These are phyloP conservation scores for Melocanna baccifera DNA, from an alignment of 176 grass and related monocot species.

Conservation along the genomic window DNA sequence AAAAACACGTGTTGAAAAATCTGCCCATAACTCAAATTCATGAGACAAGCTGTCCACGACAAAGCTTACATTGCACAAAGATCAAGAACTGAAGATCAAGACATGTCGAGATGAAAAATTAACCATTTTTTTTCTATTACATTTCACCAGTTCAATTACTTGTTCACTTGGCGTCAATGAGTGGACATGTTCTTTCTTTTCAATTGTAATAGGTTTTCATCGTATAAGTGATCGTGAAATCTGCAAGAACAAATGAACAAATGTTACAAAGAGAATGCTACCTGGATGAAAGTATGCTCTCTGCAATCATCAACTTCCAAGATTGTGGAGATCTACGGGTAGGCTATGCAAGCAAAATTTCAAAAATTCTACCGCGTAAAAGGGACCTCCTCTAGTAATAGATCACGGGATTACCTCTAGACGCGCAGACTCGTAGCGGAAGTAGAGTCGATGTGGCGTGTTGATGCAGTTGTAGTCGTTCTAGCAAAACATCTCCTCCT, in stretches of 20 bases:
- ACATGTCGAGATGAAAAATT: neutral
- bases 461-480: no score
- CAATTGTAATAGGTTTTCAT: neutral
- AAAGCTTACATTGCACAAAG: no score
- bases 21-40: neutral
- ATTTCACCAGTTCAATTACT: neutral
- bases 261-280: neutral
- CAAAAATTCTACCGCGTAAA: no score
- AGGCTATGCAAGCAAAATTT: no score
- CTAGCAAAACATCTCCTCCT: no score
- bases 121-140: neutral
- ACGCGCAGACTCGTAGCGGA: no score
- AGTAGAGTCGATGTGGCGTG: no score
- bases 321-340: no score
- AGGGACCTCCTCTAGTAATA: no score
- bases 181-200: neutral
- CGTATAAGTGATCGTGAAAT: neutral
- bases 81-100: neutral
- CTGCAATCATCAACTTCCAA: constrained; percentile 97
- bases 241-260: neutral
- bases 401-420: no score
- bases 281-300: constrained; percentile 96
- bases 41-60: neutral
- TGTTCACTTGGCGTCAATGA: neutral
- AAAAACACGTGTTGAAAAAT: neutral